phyloP scores from a whole-genome alignment of 2,329 filamentous ascomycete species.

The Penicillium polonicum region DNA sequence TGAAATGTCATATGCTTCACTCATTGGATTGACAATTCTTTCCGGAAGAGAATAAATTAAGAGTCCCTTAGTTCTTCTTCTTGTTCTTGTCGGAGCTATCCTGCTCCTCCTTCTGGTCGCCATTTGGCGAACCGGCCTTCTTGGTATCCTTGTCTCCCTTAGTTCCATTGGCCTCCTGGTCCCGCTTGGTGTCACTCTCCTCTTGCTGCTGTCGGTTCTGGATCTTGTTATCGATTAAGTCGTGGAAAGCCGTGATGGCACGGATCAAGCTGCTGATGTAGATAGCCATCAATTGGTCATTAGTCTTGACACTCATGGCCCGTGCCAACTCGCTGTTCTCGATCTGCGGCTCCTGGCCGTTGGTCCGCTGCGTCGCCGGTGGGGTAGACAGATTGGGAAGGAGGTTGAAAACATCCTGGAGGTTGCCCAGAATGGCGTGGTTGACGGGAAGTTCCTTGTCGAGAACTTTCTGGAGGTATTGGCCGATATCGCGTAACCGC shows the following conservation, averaged over 20 bases:
- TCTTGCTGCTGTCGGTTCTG: conserved; percentile 97
- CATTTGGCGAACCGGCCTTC: conserved; percentile 45
- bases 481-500: conserved; percentile 89
- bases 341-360: conserved; percentile 56
- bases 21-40: conserved; percentile 14
- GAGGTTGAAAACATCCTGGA: conserved; percentile 99
- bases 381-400: conserved; percentile 92
- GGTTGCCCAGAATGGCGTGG: conserved; percentile 92
- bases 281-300: conserved; percentile 98
- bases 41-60: conserved; percentile 6
- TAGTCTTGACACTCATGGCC: conserved; percentile 98
- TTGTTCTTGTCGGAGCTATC: conserved; percentile 57
- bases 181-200: conserved; percentile 83
- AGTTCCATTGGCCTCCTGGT: conserved; percentile 62
- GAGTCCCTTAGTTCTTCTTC: conserved; percentile 50
- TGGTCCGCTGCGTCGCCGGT: conserved; percentile 58
- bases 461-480: conserved; percentile 93
- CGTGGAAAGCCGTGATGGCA: conserved; percentile 97
- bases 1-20: conserved; percentile 28
- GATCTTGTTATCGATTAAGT: conserved; percentile 99
- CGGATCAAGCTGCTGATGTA: conserved; percentile 96
- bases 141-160: conserved; percentile 63
- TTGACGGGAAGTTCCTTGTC: conserved; percentile 92
- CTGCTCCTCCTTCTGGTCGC: conserved; percentile 57
- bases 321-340: conserved; percentile 85